Evolutionary conservation across 192 early-diverging fungal species (phyloP), one percentile per base, ranked within the genome.

Genomic region (Jimgerdemannia flammicorona): DNA sequence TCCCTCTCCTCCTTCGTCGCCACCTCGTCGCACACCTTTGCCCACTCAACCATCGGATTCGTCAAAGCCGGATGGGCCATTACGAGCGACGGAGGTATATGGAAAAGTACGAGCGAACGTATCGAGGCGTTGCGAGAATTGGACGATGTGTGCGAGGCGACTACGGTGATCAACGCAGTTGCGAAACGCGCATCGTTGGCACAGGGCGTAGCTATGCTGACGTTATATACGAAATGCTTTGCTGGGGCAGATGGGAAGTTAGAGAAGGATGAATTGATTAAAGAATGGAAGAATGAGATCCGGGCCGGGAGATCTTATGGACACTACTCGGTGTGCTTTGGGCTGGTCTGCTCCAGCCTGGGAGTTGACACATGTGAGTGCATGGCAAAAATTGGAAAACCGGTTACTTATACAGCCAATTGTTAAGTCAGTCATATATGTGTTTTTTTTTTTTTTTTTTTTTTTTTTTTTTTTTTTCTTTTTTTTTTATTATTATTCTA

Each of bases 251-350:
- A 75, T 11, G 63, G 42, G 14, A 59, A 14, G 49, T 6, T 14
- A 11, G 64, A 63, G 2, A 11, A 68, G 7, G 72, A 73, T 67
- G 74, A 43, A 18, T 40, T 78, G 0, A 65, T 84, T 8, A 76
- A 84, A 43, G 68, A 72, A 44, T 84, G 81, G 20, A 86, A 85
- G 67, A 72, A 74, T 7, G 39, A 70, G 20, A 80, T 83, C 43
- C 71, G 83, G 66, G 70, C 67, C 10, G 80, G 69, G 59, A 81
- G 81, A 67, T 73, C 80, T 9, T 83, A 80, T 11, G 95, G 93
- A 4, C 96, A 98, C 79, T 91, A 93, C 77, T 87, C 94, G 2
- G 86, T 95, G 20, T 87, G 87, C 20, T 98, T 95, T 89, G 93
- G 90, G 1, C 77, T 95, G 42, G 83, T 92, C 4, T 91, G 91